Evolutionary conservation across 345 rosid species (phyloP), one percentile per base, ranked within the genome.

Genomic region (Physaria fendleri): DNA sequence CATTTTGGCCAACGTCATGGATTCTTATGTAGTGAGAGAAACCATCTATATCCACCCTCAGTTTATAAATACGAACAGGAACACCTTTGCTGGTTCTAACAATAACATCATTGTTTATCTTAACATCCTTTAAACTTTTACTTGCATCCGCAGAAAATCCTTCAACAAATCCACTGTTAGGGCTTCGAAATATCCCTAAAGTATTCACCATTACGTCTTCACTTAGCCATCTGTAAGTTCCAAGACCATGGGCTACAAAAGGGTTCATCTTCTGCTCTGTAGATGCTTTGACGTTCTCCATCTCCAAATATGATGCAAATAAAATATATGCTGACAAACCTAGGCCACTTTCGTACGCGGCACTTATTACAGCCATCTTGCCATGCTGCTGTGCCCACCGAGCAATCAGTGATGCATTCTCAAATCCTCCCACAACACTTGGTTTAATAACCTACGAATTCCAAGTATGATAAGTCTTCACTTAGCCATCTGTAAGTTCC

Each of bases 361-460:
- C 82, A 77, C 96, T 92, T 25, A 92, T 60, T 51, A 88, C 81
- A 50, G 88, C n/a, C n/a, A n/a, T n/a, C n/a, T n/a, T n/a, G n/a
- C 88, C 92, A 32, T 68, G 80, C 51, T 57, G 74, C 43, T n/a
- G n/a, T n/a, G n/a, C 69, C 38, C 15, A 58, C 57, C 69, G 72
- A 46, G 96, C 96, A 54, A 88, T 77, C 55, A 74, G 39, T 35
- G 87, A 85, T 28, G 95, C 78, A 59, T 75, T 88, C 75, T 88
- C 96, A 74, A 91, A 82, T 30, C 98, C 96, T 67, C 96, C 96
- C 64, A 91, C 71, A 27, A 81, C 84, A 64, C 88, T 82, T 47
- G 96, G 98, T 79, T 91, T 91, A 49, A 91, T 81, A 17, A 91
- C 92, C 98, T 91, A 75, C 4, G n/a, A 66, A 38, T 40, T 22